Conservation (phyloP, 768 basidiomycete species). For the Scleroderma bovista region DNA sequence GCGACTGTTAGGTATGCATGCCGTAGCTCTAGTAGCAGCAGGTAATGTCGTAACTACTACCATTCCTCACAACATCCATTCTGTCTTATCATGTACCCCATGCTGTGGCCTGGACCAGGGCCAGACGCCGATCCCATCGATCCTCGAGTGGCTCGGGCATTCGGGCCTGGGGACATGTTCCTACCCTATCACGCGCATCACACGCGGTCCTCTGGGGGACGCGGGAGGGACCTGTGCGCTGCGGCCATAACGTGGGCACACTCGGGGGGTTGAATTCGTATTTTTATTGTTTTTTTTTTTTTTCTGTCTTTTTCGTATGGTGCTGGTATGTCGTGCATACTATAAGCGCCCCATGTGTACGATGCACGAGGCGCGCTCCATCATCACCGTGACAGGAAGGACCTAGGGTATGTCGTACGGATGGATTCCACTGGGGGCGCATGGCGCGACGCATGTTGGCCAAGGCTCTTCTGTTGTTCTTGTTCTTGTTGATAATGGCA, state of each 20-base stretch:
- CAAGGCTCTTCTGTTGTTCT: background rate
- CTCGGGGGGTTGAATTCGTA: background rate
- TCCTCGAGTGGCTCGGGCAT: background rate
- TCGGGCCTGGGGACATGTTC: background rate
- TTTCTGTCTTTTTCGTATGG: too few species aligned
- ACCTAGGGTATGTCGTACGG: background rate
- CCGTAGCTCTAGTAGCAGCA: too few species aligned
- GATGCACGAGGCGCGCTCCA: background rate
- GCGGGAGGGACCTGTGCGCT: background rate
- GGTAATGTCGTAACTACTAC: too few species aligned
- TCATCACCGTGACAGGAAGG: background rate
- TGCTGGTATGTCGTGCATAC: too few species aligned
- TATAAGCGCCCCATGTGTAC: background rate
- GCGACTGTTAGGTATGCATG: too few species aligned
- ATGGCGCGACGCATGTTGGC: background rate
- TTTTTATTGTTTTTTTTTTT: too few species aligned
- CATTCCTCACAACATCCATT: background rate
- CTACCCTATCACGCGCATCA: background rate
- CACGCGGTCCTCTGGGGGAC: background rate
- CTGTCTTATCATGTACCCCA: background rate
- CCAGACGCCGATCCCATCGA: background rate
- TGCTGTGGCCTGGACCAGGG: background rate
- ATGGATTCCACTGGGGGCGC: background rate
- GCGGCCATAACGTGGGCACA: background rate
- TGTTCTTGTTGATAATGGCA: background rate